A percentile compares a stretch with the other conserved stretches of the same genome.
Conservation (phyloP, 495 filamentous ascomycete genomes). For the Talaromyces stipitatus region DNA sequence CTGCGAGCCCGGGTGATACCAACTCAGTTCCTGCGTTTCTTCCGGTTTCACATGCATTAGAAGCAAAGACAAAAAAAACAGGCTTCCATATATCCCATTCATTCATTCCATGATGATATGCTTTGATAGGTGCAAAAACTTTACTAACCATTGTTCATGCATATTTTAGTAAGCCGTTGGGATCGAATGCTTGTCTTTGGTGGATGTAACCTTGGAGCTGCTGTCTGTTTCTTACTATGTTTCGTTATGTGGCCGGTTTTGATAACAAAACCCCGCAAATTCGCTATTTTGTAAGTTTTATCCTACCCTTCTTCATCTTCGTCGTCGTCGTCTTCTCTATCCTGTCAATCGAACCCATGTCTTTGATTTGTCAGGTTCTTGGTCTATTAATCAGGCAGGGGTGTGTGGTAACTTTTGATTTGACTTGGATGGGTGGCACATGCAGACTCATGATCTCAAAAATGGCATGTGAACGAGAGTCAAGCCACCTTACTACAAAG, state of each 20-base stretch:
- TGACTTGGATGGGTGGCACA: not conserved
- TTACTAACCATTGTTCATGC: not conserved
- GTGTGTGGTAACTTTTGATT: not conserved
- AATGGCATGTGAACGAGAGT: conserved; percentile 4
- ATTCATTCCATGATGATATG: no score
- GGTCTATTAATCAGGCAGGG: not conserved
- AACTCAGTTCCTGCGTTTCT: conserved; percentile 33
- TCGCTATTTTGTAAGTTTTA: conserved; percentile 85
- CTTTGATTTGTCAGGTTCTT: not conserved
- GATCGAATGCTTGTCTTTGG: conserved; percentile 88
- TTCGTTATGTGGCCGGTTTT: conserved; percentile 82
- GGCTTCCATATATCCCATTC: conserved; percentile 2
- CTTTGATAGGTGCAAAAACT: not conserved
- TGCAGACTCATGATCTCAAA: not conserved
- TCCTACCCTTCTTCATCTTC: conserved; percentile 3
- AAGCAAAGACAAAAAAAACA: conserved; percentile 12
- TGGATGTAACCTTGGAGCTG: conserved; percentile 83
- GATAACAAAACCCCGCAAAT: conserved; percentile 75
- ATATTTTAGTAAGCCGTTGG: conserved; percentile 81
- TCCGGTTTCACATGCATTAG: conserved; percentile 18
- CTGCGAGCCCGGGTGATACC: conserved; percentile 29
- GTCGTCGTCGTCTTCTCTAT: conserved; percentile 2
- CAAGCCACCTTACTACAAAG: not conserved
- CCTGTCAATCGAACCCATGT: not conserved
- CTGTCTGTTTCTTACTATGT: conserved; percentile 86